A percentile compares a stretch with the other conserved stretches of the same genome.
Evolutionary conservation across 1,139 yeast species (phyloP).

Genomic region (Scheffersomyces parashehatae): DNA sequence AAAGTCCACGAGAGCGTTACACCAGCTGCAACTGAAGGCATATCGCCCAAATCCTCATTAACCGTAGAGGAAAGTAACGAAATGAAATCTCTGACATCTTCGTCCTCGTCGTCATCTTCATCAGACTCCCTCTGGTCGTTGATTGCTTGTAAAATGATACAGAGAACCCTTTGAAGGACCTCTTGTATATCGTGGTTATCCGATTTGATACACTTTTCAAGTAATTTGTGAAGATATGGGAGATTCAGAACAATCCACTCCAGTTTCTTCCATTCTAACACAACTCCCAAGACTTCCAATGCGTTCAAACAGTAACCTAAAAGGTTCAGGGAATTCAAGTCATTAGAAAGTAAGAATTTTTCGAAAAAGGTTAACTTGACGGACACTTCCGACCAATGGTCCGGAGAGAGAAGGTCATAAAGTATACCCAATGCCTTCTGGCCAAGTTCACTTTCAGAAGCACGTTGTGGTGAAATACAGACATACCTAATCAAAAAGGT

Average conservation of each 20-base stretch:
- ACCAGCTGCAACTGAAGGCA: conserved; percentile 88
- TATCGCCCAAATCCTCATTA: conserved; percentile 79
- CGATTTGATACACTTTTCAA: conserved; percentile 81
- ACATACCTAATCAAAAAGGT: conserved; percentile 86
- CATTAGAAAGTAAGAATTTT: conserved; percentile 77
- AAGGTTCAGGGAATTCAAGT: conserved; percentile 59
- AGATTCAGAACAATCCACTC: conserved; percentile 78
- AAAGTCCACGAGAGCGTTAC: conserved; percentile 84
- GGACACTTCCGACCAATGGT: conserved; percentile 83
- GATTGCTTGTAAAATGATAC: conserved; percentile 65
- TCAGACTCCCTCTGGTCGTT: conserved; percentile 47
- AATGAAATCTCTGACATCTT: conserved; percentile 63
- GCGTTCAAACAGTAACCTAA: conserved; percentile 87
- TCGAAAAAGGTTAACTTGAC: conserved; percentile 86
- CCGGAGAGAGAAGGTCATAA: conserved; percentile 68
- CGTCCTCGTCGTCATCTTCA: conserved; percentile 52
- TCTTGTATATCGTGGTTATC: conserved; percentile 86
- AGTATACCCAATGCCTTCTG: conserved; percentile 77
- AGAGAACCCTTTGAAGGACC: conserved; percentile 72
- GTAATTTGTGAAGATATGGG: conserved; percentile 63
- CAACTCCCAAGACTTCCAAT: conserved; percentile 84
- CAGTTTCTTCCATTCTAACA: conserved; percentile 72
- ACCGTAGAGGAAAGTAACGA: conserved; percentile 64
- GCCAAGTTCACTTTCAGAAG: conserved; percentile 81
- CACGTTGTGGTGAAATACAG: conserved; percentile 83